Conservation (phyloP, 1,139 yeast genomes). For the Yamadazyma sp. region DNA sequence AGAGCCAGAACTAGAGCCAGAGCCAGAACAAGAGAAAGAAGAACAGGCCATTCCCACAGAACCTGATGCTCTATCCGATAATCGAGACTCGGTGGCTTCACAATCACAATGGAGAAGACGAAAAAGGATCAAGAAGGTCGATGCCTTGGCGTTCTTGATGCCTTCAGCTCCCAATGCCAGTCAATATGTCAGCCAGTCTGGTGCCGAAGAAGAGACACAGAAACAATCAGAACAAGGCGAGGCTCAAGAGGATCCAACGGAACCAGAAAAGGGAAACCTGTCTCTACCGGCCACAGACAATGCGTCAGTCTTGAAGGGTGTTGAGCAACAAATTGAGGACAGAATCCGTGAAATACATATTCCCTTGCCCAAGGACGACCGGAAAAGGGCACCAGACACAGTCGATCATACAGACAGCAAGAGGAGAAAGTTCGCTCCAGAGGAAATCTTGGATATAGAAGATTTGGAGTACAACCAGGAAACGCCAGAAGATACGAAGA, state of each 20-base stretch:
- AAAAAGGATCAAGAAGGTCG: constrained; percentile 10
- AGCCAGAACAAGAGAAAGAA: too few relatives aligned
- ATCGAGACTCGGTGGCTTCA: neutral
- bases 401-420: neutral
- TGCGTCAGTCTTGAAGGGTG: neutral
- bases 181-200: constrained; percentile 1
- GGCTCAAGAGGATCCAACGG: neutral
- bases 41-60: too few relatives aligned
- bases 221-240: neutral
- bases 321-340: constrained; percentile 1
- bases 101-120: constrained; percentile 12
- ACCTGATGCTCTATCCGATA: neutral
- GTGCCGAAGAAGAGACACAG: neutral
- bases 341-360: neutral
- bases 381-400: neutral
- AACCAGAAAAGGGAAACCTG: too few relatives aligned
- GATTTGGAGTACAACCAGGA: constrained; percentile 6
- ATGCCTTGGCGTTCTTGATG: constrained; percentile 13
- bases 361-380: neutral
- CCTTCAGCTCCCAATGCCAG: constrained; percentile 3
- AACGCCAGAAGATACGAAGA: constrained; percentile 1
- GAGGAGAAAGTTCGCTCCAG: constrained; percentile 1
- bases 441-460: constrained; percentile 1
- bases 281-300: too few relatives aligned
- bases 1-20: constrained; percentile 5